Evolutionary conservation across 192 early-diverging fungal species (phyloP).

Genomic region (Coemansia sp.): DNA sequence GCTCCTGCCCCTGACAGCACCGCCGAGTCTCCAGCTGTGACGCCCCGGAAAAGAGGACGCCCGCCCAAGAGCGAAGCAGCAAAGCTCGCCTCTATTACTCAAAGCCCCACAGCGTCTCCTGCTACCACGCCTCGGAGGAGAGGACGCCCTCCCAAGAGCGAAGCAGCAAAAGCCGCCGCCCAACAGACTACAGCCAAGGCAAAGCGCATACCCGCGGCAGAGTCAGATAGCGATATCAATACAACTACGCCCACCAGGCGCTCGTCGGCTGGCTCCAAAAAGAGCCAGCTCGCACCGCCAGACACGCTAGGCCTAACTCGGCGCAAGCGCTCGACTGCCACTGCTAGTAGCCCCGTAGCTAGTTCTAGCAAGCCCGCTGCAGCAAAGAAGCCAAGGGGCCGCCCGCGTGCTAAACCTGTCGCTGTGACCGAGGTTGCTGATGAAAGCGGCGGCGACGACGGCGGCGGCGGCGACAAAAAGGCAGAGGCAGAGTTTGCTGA

Average conservation of each 20-base stretch:
- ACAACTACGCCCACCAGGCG: slow-evolving; percentile 8
- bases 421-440: background rate
- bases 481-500: slow-evolving; percentile 5
- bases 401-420: background rate
- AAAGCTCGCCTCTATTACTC: slow-evolving; percentile 8
- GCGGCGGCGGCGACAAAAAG: background rate
- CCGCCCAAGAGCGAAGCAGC: background rate
- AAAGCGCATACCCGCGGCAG: background rate
- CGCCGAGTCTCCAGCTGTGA: background rate
- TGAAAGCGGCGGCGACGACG: slow-evolving; percentile 3
- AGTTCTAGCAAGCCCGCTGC: background rate
- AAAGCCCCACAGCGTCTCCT: background rate
- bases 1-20: slow-evolving; percentile 9
- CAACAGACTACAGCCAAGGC: background rate
- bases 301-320: slow-evolving; percentile 23
- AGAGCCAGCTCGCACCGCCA: slow-evolving; percentile 19
- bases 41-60: slow-evolving; percentile 4
- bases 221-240: background rate
- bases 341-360: background rate
- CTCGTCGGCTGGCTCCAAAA: background rate
- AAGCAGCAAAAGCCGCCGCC: background rate
- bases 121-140: background rate
- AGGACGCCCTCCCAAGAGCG: background rate
- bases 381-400: background rate
- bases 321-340: slow-evolving; percentile 15